phyloP scores from a whole-genome alignment of 2,329 filamentous ascomycete species.

The Beauveria asiatica region DNA sequence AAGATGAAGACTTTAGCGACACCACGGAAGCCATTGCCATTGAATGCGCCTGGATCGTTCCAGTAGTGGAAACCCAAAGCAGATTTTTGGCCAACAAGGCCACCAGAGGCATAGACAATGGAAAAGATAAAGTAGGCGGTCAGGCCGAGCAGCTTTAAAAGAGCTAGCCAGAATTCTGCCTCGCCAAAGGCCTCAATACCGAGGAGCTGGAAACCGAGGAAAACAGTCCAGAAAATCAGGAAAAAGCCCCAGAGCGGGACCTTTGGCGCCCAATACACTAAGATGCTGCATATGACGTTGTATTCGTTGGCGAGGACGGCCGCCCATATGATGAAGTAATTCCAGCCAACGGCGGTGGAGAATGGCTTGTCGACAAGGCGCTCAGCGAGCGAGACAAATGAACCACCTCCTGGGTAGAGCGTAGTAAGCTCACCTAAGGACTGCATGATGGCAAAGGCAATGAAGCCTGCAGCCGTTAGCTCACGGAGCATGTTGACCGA shows the following conservation, averaged over 20 bases:
- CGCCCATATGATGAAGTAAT: constrained; percentile 62
- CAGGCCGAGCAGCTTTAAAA: constrained; percentile 62
- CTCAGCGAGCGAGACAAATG: constrained; percentile 62
- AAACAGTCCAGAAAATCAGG: constrained; percentile 65
- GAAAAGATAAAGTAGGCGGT: constrained; percentile 67
- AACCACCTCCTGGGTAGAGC: constrained; percentile 61
- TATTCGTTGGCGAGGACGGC: constrained; percentile 62
- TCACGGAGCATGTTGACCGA: background rate
- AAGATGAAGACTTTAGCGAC: constrained; percentile 60
- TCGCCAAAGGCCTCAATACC: constrained; percentile 70
- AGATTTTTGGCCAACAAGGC: constrained; percentile 48
- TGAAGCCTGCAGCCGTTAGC: constrained; percentile 33
- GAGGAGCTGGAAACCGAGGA: constrained; percentile 60
- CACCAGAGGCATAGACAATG: constrained; percentile 62
- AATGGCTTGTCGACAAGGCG: constrained; percentile 65
- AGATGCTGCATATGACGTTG: constrained; percentile 58
- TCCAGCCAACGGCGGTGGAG: constrained; percentile 61
- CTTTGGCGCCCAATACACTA: constrained; percentile 56
- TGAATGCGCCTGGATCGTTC: constrained; percentile 61
- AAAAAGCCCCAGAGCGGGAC: constrained; percentile 61
- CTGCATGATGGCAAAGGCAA: constrained; percentile 63
- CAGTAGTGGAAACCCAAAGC: constrained; percentile 63
- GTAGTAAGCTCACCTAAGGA: constrained; percentile 67
- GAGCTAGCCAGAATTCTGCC: constrained; percentile 70
- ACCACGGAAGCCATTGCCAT: constrained; percentile 55